Percentiles rank a stretch among this genome's conserved stretches.
Evolutionary conservation across 305 asterid species (phyloP).

Genomic region (Solanum chacoense): DNA sequence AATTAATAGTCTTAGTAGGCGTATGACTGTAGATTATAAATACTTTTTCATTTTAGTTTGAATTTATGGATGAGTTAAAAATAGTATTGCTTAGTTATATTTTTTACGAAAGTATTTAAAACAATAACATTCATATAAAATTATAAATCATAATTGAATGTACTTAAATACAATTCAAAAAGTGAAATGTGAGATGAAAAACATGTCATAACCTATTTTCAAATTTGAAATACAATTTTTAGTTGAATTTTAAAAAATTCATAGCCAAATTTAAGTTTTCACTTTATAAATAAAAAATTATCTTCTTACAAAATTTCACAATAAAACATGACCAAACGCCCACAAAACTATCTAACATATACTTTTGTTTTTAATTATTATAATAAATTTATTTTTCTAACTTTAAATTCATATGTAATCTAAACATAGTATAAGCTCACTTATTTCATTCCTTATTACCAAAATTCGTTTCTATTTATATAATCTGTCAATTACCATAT

Average conservation of each 20-base stretch:
- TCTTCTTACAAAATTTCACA: no score
- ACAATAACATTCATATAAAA: no score
- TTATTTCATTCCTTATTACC: not conserved
- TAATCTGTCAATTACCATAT: not conserved
- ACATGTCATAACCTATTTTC: not conserved
- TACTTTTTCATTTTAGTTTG: not conserved
- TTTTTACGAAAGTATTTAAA: no score
- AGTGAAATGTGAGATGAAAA: not conserved
- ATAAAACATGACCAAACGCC: not conserved
- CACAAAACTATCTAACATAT: not conserved
- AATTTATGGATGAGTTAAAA: not conserved
- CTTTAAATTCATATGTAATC: not conserved
- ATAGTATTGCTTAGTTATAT: not conserved
- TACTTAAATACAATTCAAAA: not conserved
- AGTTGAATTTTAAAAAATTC: not conserved
- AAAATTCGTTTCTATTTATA: not conserved
- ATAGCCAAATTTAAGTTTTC: not conserved
- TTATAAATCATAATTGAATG: not conserved
- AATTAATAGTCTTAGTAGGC: not conserved
- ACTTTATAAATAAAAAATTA: not conserved
- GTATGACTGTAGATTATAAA: not conserved
- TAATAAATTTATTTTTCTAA: no score
- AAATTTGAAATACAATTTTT: no score
- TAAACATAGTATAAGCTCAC: not conserved
- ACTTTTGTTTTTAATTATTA: fast-evolving